Base-by-base conservation (phyloP, 495 filamentous ascomycete genomes). In the Letharia lupina region DNA sequence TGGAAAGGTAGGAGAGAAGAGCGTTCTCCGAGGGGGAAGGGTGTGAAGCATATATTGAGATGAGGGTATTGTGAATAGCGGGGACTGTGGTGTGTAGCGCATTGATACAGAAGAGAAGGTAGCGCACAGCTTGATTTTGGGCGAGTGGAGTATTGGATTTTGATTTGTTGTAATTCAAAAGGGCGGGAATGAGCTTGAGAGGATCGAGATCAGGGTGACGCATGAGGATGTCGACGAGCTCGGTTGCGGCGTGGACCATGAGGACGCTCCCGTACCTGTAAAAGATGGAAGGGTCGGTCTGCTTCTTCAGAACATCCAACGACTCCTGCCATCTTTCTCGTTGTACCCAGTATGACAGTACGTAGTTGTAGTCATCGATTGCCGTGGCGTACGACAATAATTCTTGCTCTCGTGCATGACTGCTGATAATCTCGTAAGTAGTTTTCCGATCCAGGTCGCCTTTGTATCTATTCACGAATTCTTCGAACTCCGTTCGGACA, bases 251-350 rank as follows among this genome's bases (percentile, higher is more conserved):
- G 71, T 96, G 89, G 54, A 88, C 89, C 89, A 98, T 96, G 60
- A 98, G 82, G n/a, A 97, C 93, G 69, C 87, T 96, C 77, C 89
- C 91, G 74, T 96, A 96, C 60, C 89, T 89, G 80, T 98, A 98
- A 75, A 98, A 97, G 61, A 96, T 88, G 61, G 96, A 90, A 0
- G 91, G 84, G 57, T 96, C 89, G 41, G 87, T 94, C 77, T 98
- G 94, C 71, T 87, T 87, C 74, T 96, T 93, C 23, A 98, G 79
- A 44, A 97, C 90, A 65, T 86, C 85, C 69, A 98, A 76, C 7
- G 91, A 89, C 68, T 96, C 90, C n/a, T 83, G 75, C 94, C 94
- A 98, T 69, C 91, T 86, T 75, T 97, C 94, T 64, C 94, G 84
- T 75, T 97, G 95, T 35, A 97, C 88, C 95, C 95, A 98, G 78